Conservation (phyloP, 805 yeast genomes). For the Cyberlindnera japonica region DNA sequence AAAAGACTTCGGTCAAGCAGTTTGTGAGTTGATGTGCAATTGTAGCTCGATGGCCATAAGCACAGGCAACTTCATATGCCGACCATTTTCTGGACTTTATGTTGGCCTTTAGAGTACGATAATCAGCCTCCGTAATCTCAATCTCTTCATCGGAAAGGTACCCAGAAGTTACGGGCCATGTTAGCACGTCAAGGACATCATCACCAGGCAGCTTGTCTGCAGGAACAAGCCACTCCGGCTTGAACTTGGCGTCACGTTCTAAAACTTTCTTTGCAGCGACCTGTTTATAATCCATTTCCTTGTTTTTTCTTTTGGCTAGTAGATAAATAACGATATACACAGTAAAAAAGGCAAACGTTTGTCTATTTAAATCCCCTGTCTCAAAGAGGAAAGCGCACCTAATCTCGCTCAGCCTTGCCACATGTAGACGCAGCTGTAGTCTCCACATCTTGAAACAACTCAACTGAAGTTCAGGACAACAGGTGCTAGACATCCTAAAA, state of each 20-base stretch:
- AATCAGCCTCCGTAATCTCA: constrained; percentile 29
- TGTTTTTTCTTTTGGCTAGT: no score
- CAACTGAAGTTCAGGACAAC: no score
- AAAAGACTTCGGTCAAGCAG: constrained; percentile 37
- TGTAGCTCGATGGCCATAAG: constrained; percentile 57
- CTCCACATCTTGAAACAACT: no score
- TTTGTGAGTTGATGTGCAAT: constrained; percentile 52
- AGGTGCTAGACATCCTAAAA: no score
- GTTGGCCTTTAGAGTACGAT: constrained; percentile 20
- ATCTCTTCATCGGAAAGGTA: constrained; percentile 33
- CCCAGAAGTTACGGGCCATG: constrained; percentile 36
- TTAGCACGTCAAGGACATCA: constrained; percentile 36
- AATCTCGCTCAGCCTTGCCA: no score
- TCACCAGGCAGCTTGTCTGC: constrained; percentile 16
- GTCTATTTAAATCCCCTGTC: no score
- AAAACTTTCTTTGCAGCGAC: constrained; percentile 40
- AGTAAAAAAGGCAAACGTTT: no score
- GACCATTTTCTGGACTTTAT: constrained; percentile 35
- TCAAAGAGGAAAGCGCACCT: background rate
- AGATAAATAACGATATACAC: background rate
- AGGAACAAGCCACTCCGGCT: constrained; percentile 20
- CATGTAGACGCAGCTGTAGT: no score
- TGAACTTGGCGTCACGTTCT: constrained; percentile 39
- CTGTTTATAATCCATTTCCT: constrained; percentile 28
- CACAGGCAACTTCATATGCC: constrained; percentile 44